Percentiles rank a stretch among this genome's conserved stretches.
These are phyloP conservation scores for Pythium pyrilobum DNA, from an alignment of 352 stramenopile species.

Conservation along the genomic window DNA sequence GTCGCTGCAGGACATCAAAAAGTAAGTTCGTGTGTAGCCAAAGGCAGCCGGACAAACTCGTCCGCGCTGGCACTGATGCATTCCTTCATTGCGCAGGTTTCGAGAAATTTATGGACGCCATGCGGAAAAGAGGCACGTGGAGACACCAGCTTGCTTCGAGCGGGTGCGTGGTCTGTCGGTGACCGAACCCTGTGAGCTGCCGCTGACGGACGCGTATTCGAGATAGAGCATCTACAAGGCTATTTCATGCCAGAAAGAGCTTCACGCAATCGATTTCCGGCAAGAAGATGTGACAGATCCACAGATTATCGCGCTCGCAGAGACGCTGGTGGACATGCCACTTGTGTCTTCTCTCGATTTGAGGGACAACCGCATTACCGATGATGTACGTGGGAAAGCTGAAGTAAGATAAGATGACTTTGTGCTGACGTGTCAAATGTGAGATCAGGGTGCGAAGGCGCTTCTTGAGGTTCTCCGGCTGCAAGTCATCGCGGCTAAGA, in stretches of 20 bases:
- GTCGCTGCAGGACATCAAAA: constrained; percentile 74
- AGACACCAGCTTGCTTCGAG: constrained; percentile 67
- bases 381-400: constrained; percentile 66
- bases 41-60: no score
- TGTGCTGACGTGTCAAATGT: no score
- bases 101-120: constrained; percentile 62
- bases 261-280: constrained; percentile 66
- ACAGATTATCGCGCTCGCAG: constrained; percentile 70
- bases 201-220: no score
- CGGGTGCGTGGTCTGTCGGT: constrained; percentile 24
- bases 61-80: no score
- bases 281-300: constrained; percentile 78
- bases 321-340: constrained; percentile 70
- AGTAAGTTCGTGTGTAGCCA: constrained; percentile 20
- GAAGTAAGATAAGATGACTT: no score
- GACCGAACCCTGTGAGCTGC: no score
- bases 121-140: constrained; percentile 49
- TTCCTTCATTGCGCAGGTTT: constrained; percentile 30
- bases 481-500: constrained; percentile 74
- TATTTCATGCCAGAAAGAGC: constrained; percentile 76
- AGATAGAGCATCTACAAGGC: constrained; percentile 81
- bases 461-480: constrained; percentile 71
- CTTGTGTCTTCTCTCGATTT: constrained; percentile 74
- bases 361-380: constrained; percentile 73
- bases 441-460: constrained; percentile 63